These are phyloP conservation scores for Talaromyces amestolkiae DNA, from an alignment of 2,329 filamentous ascomycete genomes.

Conservation along the genomic window DNA sequence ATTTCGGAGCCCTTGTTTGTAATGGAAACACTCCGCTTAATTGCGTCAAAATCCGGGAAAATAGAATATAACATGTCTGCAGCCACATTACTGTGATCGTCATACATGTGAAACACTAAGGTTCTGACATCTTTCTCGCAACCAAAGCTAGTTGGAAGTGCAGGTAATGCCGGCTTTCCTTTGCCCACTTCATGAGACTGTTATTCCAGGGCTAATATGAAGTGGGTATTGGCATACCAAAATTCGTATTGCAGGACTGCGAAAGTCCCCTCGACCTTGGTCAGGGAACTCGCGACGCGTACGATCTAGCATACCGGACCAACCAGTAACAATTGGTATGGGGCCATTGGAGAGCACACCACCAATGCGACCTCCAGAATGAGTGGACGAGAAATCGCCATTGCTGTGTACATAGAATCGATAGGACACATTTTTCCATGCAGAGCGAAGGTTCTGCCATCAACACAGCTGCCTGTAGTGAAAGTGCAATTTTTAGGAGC, in stretches of 20 bases:
- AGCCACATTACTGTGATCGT: not conserved
- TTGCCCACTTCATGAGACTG: not conserved
- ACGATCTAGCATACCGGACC: not conserved
- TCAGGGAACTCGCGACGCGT: not conserved
- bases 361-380: not conserved
- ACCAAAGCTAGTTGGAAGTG: not conserved
- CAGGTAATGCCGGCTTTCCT: not conserved
- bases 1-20: not conserved
- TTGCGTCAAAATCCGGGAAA: not conserved
- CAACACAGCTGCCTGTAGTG: too few species aligned
- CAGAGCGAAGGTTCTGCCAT: not conserved
- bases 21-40: not conserved
- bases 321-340: not conserved
- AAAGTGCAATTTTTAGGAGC: too few species aligned
- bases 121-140: not conserved
- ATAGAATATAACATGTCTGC: not conserved
- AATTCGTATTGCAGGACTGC: not conserved
- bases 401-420: not conserved
- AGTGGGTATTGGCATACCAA: not conserved
- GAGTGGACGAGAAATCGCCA: not conserved
- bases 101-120: not conserved
- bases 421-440: not conserved
- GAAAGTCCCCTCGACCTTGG: not conserved
- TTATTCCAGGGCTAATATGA: not conserved
- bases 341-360: not conserved